phyloP scores from a whole-genome alignment of 2,329 filamentous ascomycete species.

The Pseudocercospora cruenta region DNA sequence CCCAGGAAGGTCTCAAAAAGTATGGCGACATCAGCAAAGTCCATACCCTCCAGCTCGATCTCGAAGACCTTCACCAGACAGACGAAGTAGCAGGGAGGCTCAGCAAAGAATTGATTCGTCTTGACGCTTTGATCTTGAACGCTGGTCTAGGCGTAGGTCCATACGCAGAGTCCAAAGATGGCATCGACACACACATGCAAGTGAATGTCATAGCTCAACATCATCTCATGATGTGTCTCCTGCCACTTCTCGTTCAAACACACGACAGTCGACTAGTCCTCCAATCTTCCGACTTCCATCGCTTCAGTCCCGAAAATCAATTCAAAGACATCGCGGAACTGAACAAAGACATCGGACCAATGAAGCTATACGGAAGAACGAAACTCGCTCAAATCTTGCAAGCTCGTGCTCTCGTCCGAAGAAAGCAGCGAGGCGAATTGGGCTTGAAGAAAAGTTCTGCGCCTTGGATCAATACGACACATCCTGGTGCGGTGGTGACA shows the following conservation, averaged over 20 bases:
- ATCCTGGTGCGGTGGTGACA: conserved; percentile 54
- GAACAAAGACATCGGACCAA: conserved; percentile 54
- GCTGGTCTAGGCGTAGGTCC: conserved; percentile 44
- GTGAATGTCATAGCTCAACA: conserved; percentile 41
- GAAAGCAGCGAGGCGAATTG: conserved; percentile 44
- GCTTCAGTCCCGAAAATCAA: conserved; percentile 42
- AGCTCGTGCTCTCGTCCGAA: conserved; percentile 46
- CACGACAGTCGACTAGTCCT: conserved; percentile 54
- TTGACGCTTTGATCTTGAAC: conserved; percentile 50
- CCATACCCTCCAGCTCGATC: conserved; percentile 46
- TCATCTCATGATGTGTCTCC: conserved; percentile 48
- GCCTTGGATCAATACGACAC: conserved; percentile 55
- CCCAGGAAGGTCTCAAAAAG: conserved; percentile 51
- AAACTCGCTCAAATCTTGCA: conserved; percentile 57
- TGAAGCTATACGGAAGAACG: conserved; percentile 53
- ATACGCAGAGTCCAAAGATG: conserved; percentile 55
- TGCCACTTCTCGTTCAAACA: conserved; percentile 44
- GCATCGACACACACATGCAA: conserved; percentile 38
- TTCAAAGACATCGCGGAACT: conserved; percentile 54
- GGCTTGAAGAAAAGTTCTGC: conserved; percentile 32
- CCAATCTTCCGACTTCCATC: conserved; percentile 56
- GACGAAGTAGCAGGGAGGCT: conserved; percentile 49
- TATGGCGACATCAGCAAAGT: conserved; percentile 50
- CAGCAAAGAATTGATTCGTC: conserved; percentile 44
- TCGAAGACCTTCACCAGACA: conserved; percentile 39